Conservation (phyloP, 2,329 filamentous ascomycete genomes). For the Cercospora canescens region DNA sequence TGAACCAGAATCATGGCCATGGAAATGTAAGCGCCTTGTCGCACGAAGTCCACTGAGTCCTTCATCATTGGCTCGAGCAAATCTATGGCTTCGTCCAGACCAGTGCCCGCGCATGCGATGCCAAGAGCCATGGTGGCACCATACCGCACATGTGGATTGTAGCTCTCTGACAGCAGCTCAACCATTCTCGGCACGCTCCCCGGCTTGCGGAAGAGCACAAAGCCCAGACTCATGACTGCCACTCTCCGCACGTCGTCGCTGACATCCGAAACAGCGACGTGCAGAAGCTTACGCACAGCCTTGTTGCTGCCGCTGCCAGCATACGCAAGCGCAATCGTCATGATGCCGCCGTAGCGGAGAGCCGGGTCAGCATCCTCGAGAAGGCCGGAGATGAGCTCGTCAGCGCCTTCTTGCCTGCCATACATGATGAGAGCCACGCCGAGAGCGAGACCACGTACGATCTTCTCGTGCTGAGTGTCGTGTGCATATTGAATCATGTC, state of each 20-base stretch:
- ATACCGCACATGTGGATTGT: conserved; percentile 97
- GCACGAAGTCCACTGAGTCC: conserved; percentile 96
- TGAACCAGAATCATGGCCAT: conserved; percentile 99
- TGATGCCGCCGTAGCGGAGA: conserved; percentile 92
- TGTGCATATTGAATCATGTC: conserved; percentile 98
- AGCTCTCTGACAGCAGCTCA: conserved; percentile 94
- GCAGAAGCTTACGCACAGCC: conserved; percentile 90
- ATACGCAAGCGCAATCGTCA: conserved; percentile 97
- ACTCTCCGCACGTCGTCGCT: conserved; percentile 96
- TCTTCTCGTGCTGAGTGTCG: conserved; percentile 98
- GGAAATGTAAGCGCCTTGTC: conserved; percentile 91
- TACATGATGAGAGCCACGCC: conserved; percentile 99
- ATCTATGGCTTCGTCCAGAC: conserved; percentile 93
- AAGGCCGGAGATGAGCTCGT: conserved; percentile 90
- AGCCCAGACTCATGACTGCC: conserved; percentile 95
- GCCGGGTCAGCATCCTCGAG: conserved; percentile 92
- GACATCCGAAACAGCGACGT: conserved; percentile 95
- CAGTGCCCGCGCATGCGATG: conserved; percentile 96
- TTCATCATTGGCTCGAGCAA: conserved; percentile 99
- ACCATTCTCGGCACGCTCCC: conserved; percentile 98
- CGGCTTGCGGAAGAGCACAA: conserved; percentile 97
- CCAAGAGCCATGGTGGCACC: conserved; percentile 97
- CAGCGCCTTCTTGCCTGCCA: conserved; percentile 88
- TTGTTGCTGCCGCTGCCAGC: conserved; percentile 98
- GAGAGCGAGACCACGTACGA: conserved; percentile 89